Evolutionary conservation across 2,329 filamentous ascomycete species (phyloP).

Genomic region (Xylaria sp.): DNA sequence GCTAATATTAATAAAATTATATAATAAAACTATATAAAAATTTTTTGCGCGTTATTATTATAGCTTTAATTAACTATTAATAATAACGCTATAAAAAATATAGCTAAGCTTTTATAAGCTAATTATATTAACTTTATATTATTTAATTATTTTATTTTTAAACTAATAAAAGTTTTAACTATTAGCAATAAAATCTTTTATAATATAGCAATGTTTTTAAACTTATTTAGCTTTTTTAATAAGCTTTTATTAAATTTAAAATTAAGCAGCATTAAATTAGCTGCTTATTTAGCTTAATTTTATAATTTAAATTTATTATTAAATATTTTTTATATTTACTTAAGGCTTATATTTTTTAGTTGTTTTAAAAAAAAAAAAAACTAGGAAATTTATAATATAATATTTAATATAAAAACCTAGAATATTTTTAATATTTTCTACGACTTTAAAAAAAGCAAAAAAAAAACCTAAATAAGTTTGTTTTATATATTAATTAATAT

Average conservation of each 20-base stretch:
- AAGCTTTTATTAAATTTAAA: not conserved
- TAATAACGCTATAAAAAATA: not conserved
- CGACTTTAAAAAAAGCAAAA: not conserved
- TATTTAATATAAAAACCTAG: not conserved
- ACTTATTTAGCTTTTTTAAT: not conserved
- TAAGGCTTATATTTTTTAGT: constrained; percentile 2
- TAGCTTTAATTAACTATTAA: not conserved
- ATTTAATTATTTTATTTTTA: not conserved
- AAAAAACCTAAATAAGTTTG: not conserved
- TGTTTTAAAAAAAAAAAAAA: constrained; percentile 1
- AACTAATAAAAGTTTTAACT: not conserved
- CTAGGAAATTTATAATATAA: not conserved
- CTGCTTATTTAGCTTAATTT: not conserved
- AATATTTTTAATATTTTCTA: not conserved
- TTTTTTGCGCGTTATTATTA: too few relatives aligned
- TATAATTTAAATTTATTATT: not conserved
- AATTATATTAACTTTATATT: not conserved
- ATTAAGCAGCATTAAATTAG: not conserved
- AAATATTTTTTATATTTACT: constrained; percentile 8
- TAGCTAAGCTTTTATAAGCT: not conserved
- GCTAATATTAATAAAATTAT: too few relatives aligned
- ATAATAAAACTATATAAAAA: too few relatives aligned
- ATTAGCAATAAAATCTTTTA: not conserved
- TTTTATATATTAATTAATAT: not conserved
- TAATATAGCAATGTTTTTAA: not conserved